Evolutionary conservation across 164 flowering plant genomes (phyloP), one percentile per base, ranked within the genome.

Genomic region (Platanus orientalis): DNA sequence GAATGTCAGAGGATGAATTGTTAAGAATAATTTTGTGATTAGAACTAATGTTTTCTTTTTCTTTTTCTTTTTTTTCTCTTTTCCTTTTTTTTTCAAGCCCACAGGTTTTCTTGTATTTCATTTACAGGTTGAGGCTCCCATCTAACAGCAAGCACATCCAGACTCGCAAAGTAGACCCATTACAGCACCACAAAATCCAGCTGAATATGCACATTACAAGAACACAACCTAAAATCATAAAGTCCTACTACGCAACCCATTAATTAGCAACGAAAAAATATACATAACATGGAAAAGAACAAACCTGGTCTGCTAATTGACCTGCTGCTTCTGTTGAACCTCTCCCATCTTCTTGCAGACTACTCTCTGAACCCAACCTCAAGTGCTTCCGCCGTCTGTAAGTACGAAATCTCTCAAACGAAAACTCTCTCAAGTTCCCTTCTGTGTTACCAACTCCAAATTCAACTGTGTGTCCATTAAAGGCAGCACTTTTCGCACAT

Each of bases 301-400:
- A 21, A 30, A 68, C 60, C 60, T 60, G 45, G 24, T 26, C 30
- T 1, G 30, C 47, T 30, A 59, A 30, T 54, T 52, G 52, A 39
- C 39, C 58, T 13, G 21, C 60, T 19, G 53, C 53, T 24, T 42
- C 47, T 1, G 29, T 27, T 9, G 61, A 42, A 45, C 47, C 26
- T 13, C 54, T 26, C 16, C 25, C 27, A 32, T 54, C 34, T 21
- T 60, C 49, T 44, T 40, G 48, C 4, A 34, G 45, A 51, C 51
- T 60, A 26, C 28, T 60, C 16, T 45, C 61, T 30, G 65, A 54
- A 26, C 27, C 7, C 53, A n/a, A 1, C 30, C 50, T 47, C 27
- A 9, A 14, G 30, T 61, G 50, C 60, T 61, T 68, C 61, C 65
- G 40, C 45, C 71, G 51, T 60, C 49, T 68, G 32, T 68, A 68